These are phyloP conservation scores for Wickerhamomyces ciferrii DNA, from an alignment of 805 yeast species.

Conservation along the genomic window DNA sequence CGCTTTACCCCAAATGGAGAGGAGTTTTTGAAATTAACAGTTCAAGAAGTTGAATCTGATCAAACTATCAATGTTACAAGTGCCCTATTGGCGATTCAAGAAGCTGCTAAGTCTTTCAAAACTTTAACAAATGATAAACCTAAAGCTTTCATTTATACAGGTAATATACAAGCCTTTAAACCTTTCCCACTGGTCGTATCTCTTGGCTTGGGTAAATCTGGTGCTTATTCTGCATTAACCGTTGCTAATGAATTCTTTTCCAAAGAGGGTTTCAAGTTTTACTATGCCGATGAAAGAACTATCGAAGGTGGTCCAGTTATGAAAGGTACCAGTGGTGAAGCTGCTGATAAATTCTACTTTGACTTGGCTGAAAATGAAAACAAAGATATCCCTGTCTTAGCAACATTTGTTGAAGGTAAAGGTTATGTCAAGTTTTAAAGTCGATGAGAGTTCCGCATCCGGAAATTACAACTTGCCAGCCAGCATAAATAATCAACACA, in stretches of 20 bases:
- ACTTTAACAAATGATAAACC: neutral
- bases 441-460: too few species aligned
- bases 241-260: neutral
- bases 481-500: too few species aligned
- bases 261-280: neutral
- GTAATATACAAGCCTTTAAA: conserved; percentile 1
- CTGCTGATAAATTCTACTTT: conserved; percentile 3
- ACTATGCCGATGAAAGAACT: conserved; percentile 4
- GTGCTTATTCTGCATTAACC: neutral
- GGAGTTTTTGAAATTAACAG: neutral
- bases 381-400: conserved; percentile 1
- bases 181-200: neutral
- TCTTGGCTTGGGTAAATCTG: conserved; percentile 2
- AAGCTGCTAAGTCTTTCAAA: neutral
- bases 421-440: conserved; percentile 2
- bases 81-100: neutral
- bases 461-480: too few species aligned
- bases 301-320: neutral
- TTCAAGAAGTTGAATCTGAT: neutral
- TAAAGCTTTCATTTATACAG: conserved; percentile 3
- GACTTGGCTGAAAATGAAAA: conserved; percentile 3
- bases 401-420: conserved; percentile 3
- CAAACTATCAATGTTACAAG: neutral
- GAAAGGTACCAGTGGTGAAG: neutral
- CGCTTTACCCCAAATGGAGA: neutral